A percentile compares a stretch with the other conserved stretches of the same genome.
Conservation (phyloP, 257 asterid species). For the Nicotiana undulata region DNA sequence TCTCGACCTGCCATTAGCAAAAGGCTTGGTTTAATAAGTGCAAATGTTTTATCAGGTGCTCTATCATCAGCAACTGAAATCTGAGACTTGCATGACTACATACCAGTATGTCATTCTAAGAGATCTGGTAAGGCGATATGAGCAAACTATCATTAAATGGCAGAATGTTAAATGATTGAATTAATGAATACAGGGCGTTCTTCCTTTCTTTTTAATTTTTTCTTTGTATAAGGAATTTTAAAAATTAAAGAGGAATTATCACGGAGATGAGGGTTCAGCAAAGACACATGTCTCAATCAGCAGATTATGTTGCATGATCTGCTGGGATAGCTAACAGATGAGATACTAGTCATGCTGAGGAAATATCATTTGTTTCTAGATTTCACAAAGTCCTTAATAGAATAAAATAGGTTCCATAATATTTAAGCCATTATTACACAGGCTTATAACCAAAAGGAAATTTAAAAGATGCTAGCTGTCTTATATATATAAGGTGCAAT, state of each 20-base stretch:
- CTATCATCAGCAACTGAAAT: background rate
- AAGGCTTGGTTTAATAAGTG: background rate
- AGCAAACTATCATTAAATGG: background rate
- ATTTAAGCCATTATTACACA: background rate
- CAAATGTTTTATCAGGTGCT: background rate
- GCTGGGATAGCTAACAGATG: background rate
- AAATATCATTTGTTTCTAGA: background rate
- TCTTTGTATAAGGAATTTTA: background rate
- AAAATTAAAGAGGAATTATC: background rate
- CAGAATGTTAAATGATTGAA: background rate
- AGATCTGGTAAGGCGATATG: background rate
- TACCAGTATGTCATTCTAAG: background rate
- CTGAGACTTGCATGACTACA: background rate
- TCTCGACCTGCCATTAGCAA: constrained; percentile 27
- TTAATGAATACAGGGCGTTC: background rate
- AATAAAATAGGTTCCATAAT: background rate
- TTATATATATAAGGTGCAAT: background rate
- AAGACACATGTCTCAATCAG: background rate
- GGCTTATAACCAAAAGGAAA: background rate
- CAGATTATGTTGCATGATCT: constrained; percentile 14
- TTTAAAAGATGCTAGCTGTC: background rate
- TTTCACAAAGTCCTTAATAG: background rate
- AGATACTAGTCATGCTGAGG: background rate
- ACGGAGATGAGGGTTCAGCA: background rate
- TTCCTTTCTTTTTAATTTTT: background rate